These are phyloP conservation scores for Nymphaea colorata DNA, from an alignment of 164 flowering plant genomes.

Conservation along the genomic window DNA sequence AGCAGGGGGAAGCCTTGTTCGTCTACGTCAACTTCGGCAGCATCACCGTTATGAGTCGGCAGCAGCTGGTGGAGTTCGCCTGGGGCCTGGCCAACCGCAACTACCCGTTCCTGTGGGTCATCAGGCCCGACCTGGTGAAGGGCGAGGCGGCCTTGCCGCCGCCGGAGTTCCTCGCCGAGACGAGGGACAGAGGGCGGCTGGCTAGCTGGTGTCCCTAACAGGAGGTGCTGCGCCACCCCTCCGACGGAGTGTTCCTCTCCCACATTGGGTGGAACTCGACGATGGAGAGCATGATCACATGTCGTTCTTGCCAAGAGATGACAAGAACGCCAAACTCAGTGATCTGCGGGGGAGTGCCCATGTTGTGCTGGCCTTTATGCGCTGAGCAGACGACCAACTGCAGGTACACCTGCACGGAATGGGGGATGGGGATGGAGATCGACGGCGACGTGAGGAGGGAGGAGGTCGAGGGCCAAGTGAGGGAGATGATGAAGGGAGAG, in stretches of 20 bases:
- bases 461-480: conserved; percentile 2
- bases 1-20: conserved; percentile 23
- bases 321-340: too few species aligned
- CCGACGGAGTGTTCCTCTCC: conserved; percentile 3
- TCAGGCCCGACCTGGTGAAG: conserved; percentile 32
- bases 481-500: conserved; percentile 4
- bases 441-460: conserved; percentile 3
- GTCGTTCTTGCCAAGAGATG: too few species aligned
- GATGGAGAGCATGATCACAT: conserved; percentile 3
- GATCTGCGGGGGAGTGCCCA: conserved; percentile 2
- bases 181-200: conserved; percentile 22
- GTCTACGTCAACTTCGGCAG: conserved; percentile 48
- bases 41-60: conserved; percentile 18
- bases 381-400: conserved; percentile 3
- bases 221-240: conserved; percentile 12
- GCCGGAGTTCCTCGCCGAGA: too few species aligned
- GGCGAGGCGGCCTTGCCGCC: too few species aligned
- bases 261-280: conserved; percentile 8
- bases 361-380: conserved; percentile 6
- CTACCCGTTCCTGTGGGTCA: conserved; percentile 30
- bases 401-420: background rate
- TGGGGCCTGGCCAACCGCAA: conserved; percentile 45
- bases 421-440: conserved; percentile 3
- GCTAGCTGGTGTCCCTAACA: conserved; percentile 40
- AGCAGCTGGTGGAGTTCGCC: conserved; percentile 34